These are phyloP conservation scores for Blastocystis sp. DNA, from an alignment of 352 stramenopile species.

Conservation along the genomic window DNA sequence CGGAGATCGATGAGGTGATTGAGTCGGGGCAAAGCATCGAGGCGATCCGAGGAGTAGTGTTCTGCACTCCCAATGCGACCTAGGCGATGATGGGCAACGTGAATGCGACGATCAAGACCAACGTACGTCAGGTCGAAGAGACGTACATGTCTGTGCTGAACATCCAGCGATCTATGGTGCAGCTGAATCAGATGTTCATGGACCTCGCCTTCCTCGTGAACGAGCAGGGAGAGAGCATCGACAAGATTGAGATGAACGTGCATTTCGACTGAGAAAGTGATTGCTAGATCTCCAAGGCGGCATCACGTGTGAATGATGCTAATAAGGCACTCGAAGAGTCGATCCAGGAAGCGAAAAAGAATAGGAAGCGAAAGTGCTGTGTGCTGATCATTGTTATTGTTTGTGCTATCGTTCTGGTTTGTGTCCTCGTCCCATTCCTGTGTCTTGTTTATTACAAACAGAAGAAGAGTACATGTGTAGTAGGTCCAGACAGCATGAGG, in stretches of 20 bases:
- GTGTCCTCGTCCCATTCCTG: background rate
- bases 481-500: background rate
- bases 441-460: constrained; percentile 7
- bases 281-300: constrained; percentile 36
- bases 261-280: background rate
- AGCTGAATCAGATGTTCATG: constrained; percentile 63
- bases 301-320: constrained; percentile 1
- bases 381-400: constrained; percentile 42
- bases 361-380: constrained; percentile 27
- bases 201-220: constrained; percentile 57
- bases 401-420: constrained; percentile 22
- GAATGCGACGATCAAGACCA: constrained; percentile 58
- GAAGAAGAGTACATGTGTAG: constrained; percentile 15
- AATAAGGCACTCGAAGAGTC: constrained; percentile 57
- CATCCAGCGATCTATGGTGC: constrained; percentile 58
- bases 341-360: constrained; percentile 61
- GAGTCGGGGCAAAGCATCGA: constrained; percentile 49
- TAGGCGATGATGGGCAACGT: constrained; percentile 63
- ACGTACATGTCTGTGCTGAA: constrained; percentile 59
- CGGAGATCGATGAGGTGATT: constrained; percentile 46
- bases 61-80: background rate
- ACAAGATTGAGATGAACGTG: constrained; percentile 60
- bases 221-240: constrained; percentile 59
- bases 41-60: background rate
- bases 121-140: constrained; percentile 56